A percentile compares a stretch with the other conserved stretches of the same genome.
These are phyloP conservation scores for Tricholomella constricta DNA, from an alignment of 768 basidiomycete genomes.

Conservation along the genomic window DNA sequence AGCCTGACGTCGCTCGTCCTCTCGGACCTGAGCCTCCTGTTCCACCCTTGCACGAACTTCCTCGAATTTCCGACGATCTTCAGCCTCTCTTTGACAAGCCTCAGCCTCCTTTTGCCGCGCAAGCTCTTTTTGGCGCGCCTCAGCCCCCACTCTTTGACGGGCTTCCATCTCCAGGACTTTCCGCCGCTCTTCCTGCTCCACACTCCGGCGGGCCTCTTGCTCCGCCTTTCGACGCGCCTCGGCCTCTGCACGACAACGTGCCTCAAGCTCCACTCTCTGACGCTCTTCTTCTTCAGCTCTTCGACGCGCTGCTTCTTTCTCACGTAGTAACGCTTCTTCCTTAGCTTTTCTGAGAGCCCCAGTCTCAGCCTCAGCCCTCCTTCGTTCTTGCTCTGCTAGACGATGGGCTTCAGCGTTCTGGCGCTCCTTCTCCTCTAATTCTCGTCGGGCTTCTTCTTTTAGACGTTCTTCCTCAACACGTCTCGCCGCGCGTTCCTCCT, in stretches of 20 bases:
- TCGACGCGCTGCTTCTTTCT: slow-evolving; percentile 9
- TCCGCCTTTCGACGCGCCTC: slow-evolving; percentile 19
- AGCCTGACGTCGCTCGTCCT: slow-evolving; percentile 1
- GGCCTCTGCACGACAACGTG: slow-evolving; percentile 2
- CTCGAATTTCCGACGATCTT: not conserved
- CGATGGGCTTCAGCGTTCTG: not conserved
- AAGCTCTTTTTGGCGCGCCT: slow-evolving; percentile 10
- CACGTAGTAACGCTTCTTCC: slow-evolving; percentile 18
- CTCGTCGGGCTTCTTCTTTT: slow-evolving; percentile 13
- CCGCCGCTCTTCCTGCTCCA: slow-evolving; percentile 16
- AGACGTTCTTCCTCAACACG: slow-evolving; percentile 21
- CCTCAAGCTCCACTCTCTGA: slow-evolving; percentile 16
- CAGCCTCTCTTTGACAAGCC: not conserved
- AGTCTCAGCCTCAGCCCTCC: not conserved
- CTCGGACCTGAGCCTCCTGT: slow-evolving; percentile 5
- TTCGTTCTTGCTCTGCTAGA: slow-evolving; percentile 13
- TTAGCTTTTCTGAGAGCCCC: not conserved
- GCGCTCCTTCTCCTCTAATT: slow-evolving; percentile 5
- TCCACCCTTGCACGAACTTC: slow-evolving; percentile 9
- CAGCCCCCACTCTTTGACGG: slow-evolving; percentile 11
- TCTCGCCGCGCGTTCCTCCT: slow-evolving; percentile 29
- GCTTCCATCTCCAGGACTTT: slow-evolving; percentile 13
- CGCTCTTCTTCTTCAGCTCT: slow-evolving; percentile 13
- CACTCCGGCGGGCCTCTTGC: slow-evolving; percentile 13
- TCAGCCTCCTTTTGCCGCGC: slow-evolving; percentile 8